Conservation (phyloP, 192 early-diverging fungal species). For the Backusella tuberculispora region DNA sequence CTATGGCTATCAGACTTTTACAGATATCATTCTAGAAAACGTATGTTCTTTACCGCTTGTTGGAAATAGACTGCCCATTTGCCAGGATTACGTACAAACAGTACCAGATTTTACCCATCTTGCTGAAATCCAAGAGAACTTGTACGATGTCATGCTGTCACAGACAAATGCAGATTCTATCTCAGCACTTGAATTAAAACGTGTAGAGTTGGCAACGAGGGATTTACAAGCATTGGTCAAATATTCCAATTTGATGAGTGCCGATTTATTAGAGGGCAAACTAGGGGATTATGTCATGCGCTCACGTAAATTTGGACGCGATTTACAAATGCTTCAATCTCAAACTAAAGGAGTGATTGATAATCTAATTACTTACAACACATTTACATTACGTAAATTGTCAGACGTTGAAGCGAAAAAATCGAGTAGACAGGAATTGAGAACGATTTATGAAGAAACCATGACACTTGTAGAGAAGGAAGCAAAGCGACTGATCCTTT, state of each 20-base stretch:
- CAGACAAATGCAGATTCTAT: conserved; percentile 38
- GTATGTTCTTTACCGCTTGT: not conserved
- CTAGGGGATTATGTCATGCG: conserved; percentile 44
- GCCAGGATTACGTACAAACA: conserved; percentile 5
- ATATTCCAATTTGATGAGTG: conserved; percentile 44
- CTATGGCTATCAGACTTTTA: not conserved
- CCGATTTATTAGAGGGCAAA: conserved; percentile 39
- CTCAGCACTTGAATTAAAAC: conserved; percentile 49
- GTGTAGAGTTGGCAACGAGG: conserved; percentile 50
- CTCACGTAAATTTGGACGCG: conserved; percentile 44
- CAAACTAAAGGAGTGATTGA: conserved; percentile 54
- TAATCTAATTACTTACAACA: conserved; percentile 56
- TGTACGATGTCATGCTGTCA: conserved; percentile 45
- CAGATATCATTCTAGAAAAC: not conserved
- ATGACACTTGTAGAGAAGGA: conserved; percentile 45
- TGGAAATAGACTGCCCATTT: not conserved
- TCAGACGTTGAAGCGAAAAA: conserved; percentile 38
- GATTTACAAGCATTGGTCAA: conserved; percentile 55
- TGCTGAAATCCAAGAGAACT: conserved; percentile 49
- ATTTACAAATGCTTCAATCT: conserved; percentile 52
- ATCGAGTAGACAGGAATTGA: conserved; percentile 39
- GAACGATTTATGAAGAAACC: conserved; percentile 31
- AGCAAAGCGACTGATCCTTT: conserved; percentile 33
- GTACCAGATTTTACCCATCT: conserved; percentile 56
- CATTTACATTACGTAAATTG: conserved; percentile 42